A percentile compares a stretch with the other conserved stretches of the same genome.
Conservation (phyloP, 75 land plant genomes). For the Picea sitchensis region DNA sequence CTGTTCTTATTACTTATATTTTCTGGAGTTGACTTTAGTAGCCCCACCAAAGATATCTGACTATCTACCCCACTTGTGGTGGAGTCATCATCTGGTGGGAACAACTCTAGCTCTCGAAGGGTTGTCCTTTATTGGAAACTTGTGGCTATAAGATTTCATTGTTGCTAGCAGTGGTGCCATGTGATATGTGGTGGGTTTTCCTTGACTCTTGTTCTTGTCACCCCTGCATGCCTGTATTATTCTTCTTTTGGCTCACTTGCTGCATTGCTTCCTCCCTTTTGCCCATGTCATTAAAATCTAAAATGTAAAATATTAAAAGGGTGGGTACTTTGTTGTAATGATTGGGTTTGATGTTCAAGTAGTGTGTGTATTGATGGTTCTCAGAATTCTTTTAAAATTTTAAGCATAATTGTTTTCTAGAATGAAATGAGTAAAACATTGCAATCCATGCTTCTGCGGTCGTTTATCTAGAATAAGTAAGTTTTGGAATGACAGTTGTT, state of each 20-base stretch:
- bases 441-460: background rate
- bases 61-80: no score
- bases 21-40: no score
- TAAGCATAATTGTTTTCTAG: background rate
- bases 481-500: background rate
- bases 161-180: background rate
- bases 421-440: background rate
- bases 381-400: background rate
- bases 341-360: background rate
- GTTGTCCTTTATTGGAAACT: background rate
- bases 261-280: background rate
- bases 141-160: background rate
- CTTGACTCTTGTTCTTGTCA: background rate
- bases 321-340: background rate
- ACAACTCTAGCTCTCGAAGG: no score
- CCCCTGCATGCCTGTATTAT: background rate
- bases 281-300: background rate
- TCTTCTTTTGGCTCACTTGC: background rate
- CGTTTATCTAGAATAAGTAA: background rate
- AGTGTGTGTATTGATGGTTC: background rate
- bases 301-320: no score
- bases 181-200: background rate
- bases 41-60: no score
- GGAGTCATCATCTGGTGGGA: no score
- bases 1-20: no score